Evolutionary conservation across 441 rosid species (phyloP).

Genomic region (Erodium chrysanthum): DNA sequence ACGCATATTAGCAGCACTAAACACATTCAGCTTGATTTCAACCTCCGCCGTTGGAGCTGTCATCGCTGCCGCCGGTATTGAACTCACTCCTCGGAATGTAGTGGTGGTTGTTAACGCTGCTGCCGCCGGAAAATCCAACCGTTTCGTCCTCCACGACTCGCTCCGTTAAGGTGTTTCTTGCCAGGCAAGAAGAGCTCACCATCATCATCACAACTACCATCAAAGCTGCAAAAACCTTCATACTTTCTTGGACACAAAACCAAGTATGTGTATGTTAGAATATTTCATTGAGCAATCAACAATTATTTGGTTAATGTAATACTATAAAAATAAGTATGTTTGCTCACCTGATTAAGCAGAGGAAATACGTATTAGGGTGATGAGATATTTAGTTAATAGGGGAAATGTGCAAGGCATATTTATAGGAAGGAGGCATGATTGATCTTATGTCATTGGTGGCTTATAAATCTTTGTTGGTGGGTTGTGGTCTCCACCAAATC

Average conservation of each 20-base stretch:
- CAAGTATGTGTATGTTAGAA: background rate
- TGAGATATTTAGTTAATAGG: background rate
- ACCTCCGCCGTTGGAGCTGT: constrained; percentile 3
- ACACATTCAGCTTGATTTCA: background rate
- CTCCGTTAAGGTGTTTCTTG: constrained; percentile 3
- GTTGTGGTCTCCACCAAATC: constrained; percentile 2
- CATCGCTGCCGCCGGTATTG: constrained; percentile 3
- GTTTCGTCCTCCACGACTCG: background rate
- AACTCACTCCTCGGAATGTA: background rate
- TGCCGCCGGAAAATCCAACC: background rate
- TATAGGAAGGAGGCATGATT: background rate
- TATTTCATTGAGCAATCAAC: background rate
- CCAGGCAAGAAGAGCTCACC: background rate
- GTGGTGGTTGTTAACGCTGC: constrained; percentile 5
- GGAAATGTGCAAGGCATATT: background rate
- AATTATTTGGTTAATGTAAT: background rate
- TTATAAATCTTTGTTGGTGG: background rate
- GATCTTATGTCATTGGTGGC: background rate
- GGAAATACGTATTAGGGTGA: background rate
- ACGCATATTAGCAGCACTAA: too few species aligned
- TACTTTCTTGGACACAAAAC: background rate
- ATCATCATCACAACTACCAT: background rate
- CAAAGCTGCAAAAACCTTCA: background rate
- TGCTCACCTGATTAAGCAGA: constrained; percentile 2
- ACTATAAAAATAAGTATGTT: background rate